These are phyloP conservation scores for Dryas octopetala DNA, from an alignment of 306 rosid species.

Conservation along the genomic window DNA sequence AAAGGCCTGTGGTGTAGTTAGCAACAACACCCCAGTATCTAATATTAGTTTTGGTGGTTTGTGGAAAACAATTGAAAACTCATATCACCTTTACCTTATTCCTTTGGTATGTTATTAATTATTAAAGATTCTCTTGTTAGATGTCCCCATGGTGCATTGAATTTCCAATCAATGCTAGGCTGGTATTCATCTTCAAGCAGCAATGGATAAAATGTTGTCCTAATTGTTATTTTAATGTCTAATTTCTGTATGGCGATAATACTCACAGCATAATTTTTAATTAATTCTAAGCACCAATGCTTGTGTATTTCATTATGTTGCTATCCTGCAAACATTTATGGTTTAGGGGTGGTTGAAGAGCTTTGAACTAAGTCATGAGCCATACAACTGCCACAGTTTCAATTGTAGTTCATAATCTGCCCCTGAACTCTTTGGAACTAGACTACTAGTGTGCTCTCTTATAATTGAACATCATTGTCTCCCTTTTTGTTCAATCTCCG, in stretches of 20 bases:
- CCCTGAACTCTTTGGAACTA: no score
- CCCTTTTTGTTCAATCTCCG: not conserved
- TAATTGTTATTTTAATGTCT: no score
- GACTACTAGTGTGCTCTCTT: no score
- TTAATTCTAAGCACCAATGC: no score
- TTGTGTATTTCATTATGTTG: not conserved
- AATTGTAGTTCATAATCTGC: no score
- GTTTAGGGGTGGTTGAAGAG: not conserved
- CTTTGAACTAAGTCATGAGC: not conserved
- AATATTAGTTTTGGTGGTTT: not conserved
- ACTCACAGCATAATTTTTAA: no score
- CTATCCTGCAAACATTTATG: not conserved
- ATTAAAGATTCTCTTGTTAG: slow-evolving; percentile 20
- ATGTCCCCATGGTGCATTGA: slow-evolving; percentile 9
- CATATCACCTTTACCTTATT: not conserved
- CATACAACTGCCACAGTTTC: no score
- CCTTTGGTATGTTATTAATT: not conserved
- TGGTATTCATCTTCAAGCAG: not conserved
- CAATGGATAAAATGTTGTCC: not conserved
- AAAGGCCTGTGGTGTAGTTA: not conserved
- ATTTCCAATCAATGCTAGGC: slow-evolving; percentile 15
- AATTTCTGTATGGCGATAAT: no score
- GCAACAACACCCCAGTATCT: no score
- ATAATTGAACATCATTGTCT: not conserved
- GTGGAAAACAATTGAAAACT: slow-evolving; percentile 13